Conservation (phyloP, 2,329 filamentous ascomycete species). For the Diaporthe citrichinensis region DNA sequence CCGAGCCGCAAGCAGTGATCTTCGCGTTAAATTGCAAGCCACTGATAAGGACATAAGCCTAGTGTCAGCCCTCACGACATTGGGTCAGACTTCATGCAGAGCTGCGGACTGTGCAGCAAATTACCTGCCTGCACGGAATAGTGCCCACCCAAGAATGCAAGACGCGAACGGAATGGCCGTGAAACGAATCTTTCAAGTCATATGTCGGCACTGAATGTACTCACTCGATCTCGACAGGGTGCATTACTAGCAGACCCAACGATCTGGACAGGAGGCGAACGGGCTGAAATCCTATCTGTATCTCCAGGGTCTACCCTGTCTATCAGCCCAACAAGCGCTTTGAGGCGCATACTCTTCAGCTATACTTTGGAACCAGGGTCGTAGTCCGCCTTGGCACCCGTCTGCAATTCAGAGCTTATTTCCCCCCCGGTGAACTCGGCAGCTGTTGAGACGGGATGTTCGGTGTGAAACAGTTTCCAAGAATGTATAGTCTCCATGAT, state of each 20-base stretch:
- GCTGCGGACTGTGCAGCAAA: too few relatives aligned
- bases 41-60: not conserved
- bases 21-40: not conserved
- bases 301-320: slow-evolving; percentile 1
- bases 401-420: slow-evolving; percentile 20
- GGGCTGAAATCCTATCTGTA: not conserved
- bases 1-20: not conserved
- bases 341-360: not conserved
- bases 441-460: not conserved
- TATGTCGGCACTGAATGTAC: not conserved
- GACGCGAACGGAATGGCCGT: not conserved
- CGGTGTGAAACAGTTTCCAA: slow-evolving; percentile 16
- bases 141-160: not conserved
- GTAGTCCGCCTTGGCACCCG: slow-evolving; percentile 18
- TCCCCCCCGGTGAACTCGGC: not conserved
- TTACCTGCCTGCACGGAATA: not conserved
- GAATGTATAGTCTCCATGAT: not conserved
- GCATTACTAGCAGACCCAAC: slow-evolving; percentile 17
- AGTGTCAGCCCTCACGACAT: not conserved
- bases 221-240: not conserved
- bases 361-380: not conserved
- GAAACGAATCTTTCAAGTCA: not conserved
- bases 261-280: not conserved
- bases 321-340: not conserved
- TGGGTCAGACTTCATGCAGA: not conserved